Base-by-base conservation (phyloP, 1,139 yeast genomes). In the Scheffersomyces segobiensis region DNA sequence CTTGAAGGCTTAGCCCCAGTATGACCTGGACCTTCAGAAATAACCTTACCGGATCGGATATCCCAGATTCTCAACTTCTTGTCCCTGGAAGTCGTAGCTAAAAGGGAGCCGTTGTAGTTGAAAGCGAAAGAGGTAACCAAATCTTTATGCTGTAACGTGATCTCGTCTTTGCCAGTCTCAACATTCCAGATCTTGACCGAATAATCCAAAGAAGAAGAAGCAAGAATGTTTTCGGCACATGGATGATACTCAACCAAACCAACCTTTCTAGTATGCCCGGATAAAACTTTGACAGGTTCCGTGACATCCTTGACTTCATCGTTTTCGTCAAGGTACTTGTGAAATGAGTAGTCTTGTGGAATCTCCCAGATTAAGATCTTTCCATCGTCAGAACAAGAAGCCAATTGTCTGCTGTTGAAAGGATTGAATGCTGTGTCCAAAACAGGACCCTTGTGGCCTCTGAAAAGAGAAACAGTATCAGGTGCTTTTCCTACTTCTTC, bases 401-500 rank as follows among this genome's bases (percentile, higher is more conserved):
- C 97, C 54, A 95, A 77, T 67, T 87, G 83, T 63, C 83, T 80
- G 59, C 86, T 87, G 72, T 93, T 85, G 74, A 93, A 95, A 1
- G 98, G 98, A 73, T 93, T 91, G 80, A 89, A 95, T 55, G 92
- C 97, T 0, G 98, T 93, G 72, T 95, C 99, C 67, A 93, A 82
- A 26, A 95, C 98, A 7, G 97, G 89, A 10, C 97, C 98, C 55
- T 95, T 90, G 73, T 95, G 98, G 20, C 99, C 99, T 68, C 98
- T 86, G 74, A 93, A 95, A 65, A 95, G 82, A 1, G 98, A 95
- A 53, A 93, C 95, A 60, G 89, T 86, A 67, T 95, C 99, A 5
- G 98, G 98, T 10, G 95, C 88, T 73, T 93, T 95, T n/a, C 98
- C 98, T 20, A 86, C 88, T 73, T 93, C 98, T 10, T 73, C 70